phyloP scores from a whole-genome alignment of 31 red algal species.

The Bonnemaisonia californica region DNA sequence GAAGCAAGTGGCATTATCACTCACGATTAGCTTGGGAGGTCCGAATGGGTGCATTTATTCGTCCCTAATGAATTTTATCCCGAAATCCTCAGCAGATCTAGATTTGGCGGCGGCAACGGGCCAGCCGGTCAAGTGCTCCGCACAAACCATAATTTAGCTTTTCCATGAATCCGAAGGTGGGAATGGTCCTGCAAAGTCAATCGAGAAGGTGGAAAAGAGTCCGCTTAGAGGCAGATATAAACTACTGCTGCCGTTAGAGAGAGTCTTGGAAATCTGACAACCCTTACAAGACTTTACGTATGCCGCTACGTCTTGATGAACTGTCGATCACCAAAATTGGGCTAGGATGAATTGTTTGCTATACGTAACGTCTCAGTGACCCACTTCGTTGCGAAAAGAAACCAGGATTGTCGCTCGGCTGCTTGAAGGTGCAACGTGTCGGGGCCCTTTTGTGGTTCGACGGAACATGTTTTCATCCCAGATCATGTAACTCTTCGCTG shows the following conservation, averaged over 20 bases:
- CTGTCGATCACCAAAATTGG: conserved; percentile 29
- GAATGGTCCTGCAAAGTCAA: no score
- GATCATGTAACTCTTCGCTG: no score
- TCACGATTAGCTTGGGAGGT: not conserved
- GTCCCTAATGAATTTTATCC: not conserved
- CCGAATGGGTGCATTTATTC: conserved; percentile 4
- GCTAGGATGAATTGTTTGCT: conserved; percentile 2
- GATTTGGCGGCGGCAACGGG: not conserved
- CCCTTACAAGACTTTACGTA: conserved; percentile 6
- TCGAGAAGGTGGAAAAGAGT: no score
- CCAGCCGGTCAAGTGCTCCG: conserved; percentile 23
- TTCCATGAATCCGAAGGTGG: no score
- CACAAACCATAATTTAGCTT: conserved; percentile 1
- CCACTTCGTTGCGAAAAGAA: conserved; percentile 17
- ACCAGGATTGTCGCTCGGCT: not conserved
- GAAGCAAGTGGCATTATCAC: conserved; percentile 12
- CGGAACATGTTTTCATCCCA: conserved; percentile 26
- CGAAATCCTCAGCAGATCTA: not conserved
- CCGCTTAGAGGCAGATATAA: no score
- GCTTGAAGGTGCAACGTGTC: not conserved
- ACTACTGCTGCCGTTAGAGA: no score
- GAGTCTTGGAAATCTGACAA: not conserved
- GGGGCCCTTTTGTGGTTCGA: not conserved
- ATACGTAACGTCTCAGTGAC: conserved; percentile 15
- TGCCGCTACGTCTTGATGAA: not conserved